Evolutionary conservation across 1,284 basidiomycete species (phyloP).

Genomic region (Boletus hoseneyae): DNA sequence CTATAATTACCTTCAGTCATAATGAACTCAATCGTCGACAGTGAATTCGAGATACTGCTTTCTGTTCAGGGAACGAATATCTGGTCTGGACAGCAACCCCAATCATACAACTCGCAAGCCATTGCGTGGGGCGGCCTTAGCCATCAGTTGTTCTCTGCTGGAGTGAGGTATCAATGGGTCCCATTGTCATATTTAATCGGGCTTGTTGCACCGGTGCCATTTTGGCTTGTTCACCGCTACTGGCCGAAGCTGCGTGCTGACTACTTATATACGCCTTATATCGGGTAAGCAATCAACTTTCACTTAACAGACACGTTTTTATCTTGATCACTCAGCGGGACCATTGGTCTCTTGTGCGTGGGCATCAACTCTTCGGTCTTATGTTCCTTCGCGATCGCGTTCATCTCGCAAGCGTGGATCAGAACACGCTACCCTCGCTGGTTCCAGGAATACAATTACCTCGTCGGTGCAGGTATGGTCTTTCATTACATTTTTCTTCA

Average conservation of each 20-base stretch:
- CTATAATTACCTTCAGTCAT: conserved; percentile 31
- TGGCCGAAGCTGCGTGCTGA: conserved; percentile 41
- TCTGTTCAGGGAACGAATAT: conserved; percentile 51
- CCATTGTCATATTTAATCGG: conserved; percentile 56
- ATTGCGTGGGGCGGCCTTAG: conserved; percentile 66
- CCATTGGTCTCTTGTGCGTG: conserved; percentile 39
- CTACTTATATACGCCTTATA: conserved; percentile 44
- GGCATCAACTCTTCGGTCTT: conserved; percentile 47
- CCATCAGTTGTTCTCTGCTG: conserved; percentile 51
- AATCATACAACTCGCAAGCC: conserved; percentile 60
- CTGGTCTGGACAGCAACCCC: conserved; percentile 60
- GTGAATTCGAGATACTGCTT: conserved; percentile 48
- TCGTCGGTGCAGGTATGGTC: conserved; percentile 41
- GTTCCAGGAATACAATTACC: conserved; percentile 51
- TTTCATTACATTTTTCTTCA: background rate
- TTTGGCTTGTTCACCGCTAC: conserved; percentile 50
- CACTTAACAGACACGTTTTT: background rate
- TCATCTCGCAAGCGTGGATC: conserved; percentile 56
- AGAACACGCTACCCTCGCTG: conserved; percentile 54
- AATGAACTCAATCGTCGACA: conserved; percentile 58
- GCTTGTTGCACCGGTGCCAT: conserved; percentile 49
- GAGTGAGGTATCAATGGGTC: conserved; percentile 56
- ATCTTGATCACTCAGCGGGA: conserved; percentile 20
- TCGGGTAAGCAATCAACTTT: conserved; percentile 32
- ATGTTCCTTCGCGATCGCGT: conserved; percentile 44